phyloP scores from a whole-genome alignment of 2,329 filamentous ascomycete species.

The Aspergillus luchuensis region DNA sequence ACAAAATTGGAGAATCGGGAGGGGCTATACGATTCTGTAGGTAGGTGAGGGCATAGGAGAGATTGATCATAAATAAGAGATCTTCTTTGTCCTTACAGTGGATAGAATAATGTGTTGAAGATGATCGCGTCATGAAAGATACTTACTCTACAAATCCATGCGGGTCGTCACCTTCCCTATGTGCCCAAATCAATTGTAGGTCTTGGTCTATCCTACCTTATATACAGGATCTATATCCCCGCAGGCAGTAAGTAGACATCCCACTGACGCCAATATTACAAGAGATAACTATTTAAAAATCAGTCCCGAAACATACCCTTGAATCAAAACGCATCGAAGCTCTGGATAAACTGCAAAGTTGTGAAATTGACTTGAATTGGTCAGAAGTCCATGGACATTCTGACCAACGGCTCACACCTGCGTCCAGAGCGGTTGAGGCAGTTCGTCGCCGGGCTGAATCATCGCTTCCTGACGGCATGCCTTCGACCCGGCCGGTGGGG shows the following conservation, averaged over 20 bases:
- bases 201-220: not conserved
- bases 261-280: not conserved
- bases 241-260: not conserved
- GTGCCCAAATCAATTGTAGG: not conserved
- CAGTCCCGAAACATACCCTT: not conserved
- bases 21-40: no score
- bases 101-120: not conserved
- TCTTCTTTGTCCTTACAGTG: not conserved
- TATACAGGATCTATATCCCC: not conserved
- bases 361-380: not conserved
- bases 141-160: not conserved
- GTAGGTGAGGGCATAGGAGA: no score
- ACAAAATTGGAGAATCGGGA: no score
- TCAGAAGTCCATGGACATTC: not conserved
- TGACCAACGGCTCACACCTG: conserved; percentile 31
- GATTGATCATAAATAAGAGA: no score
- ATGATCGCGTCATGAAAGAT: not conserved
- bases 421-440: conserved; percentile 42
- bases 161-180: not conserved
- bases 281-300: not conserved
- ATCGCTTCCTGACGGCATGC: conserved; percentile 31
- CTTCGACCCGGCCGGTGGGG: conserved; percentile 21
- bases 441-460: conserved; percentile 39
- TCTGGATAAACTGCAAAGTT: not conserved
- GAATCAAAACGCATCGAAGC: not conserved